A percentile compares a stretch with the other conserved stretches of the same genome.
These are phyloP conservation scores for Geum urbanum DNA, from an alignment of 306 rosid species.

Conservation along the genomic window DNA sequence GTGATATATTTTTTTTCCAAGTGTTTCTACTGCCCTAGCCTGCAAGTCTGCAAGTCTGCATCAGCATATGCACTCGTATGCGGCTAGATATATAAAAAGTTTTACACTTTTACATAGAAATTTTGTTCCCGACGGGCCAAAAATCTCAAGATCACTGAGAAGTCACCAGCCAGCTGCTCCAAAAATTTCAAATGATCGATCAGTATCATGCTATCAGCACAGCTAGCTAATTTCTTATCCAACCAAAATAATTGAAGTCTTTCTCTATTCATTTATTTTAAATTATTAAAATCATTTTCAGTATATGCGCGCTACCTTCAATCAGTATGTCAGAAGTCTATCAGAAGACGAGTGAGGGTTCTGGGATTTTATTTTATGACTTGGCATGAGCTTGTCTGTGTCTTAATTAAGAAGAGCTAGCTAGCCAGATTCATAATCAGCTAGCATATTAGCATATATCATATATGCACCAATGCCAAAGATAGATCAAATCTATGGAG, in stretches of 20 bases:
- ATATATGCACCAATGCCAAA: conserved; percentile 8
- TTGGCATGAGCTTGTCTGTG: conserved; percentile 1
- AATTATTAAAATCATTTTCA: neutral
- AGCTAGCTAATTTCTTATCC: conserved; percentile 1
- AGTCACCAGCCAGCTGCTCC: neutral
- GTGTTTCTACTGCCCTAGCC: neutral
- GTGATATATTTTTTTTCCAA: neutral
- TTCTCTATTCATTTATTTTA: neutral
- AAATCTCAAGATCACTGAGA: neutral
- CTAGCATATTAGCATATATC: too few relatives aligned
- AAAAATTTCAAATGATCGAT: neutral
- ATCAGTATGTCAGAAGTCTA: neutral
- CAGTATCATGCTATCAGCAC: neutral
- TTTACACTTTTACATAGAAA: neutral
- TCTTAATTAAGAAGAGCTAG: neutral
- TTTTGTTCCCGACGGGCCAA: conserved; percentile 5
- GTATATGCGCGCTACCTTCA: neutral
- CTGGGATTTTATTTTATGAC: conserved; percentile 5
- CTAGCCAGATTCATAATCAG: neutral
- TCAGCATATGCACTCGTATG: conserved; percentile 3
- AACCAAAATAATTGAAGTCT: conserved; percentile 17
- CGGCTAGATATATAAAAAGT: neutral
- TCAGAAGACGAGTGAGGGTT: neutral
- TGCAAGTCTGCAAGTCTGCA: conserved; percentile 9
- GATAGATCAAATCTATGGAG: neutral